Evolutionary conservation across 805 yeast genomes (phyloP), one percentile per base, ranked within the genome.

Genomic region (Cyberlindnera bimundalis): DNA sequence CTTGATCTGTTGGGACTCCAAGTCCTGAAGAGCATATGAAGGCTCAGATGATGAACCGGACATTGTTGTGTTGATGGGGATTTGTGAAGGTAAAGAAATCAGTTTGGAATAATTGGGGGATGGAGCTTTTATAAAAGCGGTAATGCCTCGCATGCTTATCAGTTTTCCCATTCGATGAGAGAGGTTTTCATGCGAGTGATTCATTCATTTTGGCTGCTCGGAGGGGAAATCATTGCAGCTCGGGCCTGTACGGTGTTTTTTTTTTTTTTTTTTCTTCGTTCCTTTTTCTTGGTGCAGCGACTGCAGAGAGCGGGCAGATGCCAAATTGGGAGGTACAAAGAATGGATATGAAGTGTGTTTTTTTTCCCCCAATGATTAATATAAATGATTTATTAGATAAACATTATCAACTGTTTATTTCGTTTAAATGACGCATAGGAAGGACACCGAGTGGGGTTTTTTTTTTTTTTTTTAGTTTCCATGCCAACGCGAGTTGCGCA

Each of bases 1-100:
- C 25, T 26, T 36, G 23, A n/a, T 29, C 25, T 26, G 29, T 20
- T 35, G 45, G 16, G 39, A 19, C 37, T 30, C 33, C 6, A 30
- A 12, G 24, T 46, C 50, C 11, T 33, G 23, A 26, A 46, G 42
- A 25, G 39, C 42, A 29, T 40, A 40, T 3, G 31, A 36, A 30
- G 32, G 37, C 16, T 19, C 33, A 15, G 33, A 5, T 2, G 41
- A 35, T 12, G 21, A 27, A 13, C 36, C 28, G 12, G 40, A 36
- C 40, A 36, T 36, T 29, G 29, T 25, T 35, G n/a, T 17, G 19
- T 11, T 33, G 26, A 26, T 34, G 32, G 25, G 23, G 20, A 31
- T 27, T 11, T 17, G 24, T 21, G 17, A 12, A 9, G 24, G 30
- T 15, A 30, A 27, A 9, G 31, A 19, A 9, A 4, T 28, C 17